These are phyloP conservation scores for Ophiostoma australiae DNA, from an alignment of 2,329 filamentous ascomycete species.

Conservation along the genomic window DNA sequence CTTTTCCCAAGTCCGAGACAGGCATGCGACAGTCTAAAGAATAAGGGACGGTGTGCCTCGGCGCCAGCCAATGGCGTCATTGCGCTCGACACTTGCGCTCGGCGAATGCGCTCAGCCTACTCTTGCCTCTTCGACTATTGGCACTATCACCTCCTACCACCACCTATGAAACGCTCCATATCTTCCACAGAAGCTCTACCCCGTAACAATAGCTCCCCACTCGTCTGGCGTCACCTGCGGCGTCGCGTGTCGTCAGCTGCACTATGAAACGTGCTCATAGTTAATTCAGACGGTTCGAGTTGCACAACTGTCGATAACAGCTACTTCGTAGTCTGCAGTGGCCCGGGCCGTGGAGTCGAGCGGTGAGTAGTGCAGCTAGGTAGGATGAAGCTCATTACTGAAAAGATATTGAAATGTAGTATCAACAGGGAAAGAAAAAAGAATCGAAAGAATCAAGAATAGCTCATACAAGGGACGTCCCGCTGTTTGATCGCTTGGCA, in stretches of 20 bases:
- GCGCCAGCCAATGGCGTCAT: conserved; percentile 15
- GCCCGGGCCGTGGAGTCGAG: not conserved
- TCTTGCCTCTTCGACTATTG: not conserved
- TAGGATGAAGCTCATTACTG: not conserved
- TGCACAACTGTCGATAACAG: not conserved
- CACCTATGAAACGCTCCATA: not conserved
- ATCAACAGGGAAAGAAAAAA: not conserved
- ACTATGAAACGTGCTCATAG: conserved; percentile 10
- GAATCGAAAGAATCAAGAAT: not conserved
- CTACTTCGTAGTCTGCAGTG: not conserved
- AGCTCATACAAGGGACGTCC: conserved; percentile 2
- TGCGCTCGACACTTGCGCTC: not conserved
- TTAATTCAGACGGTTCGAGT: not conserved
- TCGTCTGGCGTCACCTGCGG: not conserved
- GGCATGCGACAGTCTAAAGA: not conserved
- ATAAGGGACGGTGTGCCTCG: not conserved
- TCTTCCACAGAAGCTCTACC: not conserved
- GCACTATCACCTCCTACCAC: not conserved
- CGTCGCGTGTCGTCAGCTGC: not conserved
- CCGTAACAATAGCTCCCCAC: not conserved
- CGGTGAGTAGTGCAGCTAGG: not conserved
- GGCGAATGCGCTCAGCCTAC: not conserved
- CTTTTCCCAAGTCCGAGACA: not conserved
- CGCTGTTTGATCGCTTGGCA: conserved; percentile 9
- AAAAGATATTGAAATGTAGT: no score